These are phyloP conservation scores for Coniosporium tulheliwenetii DNA, from an alignment of 2,329 filamentous ascomycete species.

Conservation along the genomic window DNA sequence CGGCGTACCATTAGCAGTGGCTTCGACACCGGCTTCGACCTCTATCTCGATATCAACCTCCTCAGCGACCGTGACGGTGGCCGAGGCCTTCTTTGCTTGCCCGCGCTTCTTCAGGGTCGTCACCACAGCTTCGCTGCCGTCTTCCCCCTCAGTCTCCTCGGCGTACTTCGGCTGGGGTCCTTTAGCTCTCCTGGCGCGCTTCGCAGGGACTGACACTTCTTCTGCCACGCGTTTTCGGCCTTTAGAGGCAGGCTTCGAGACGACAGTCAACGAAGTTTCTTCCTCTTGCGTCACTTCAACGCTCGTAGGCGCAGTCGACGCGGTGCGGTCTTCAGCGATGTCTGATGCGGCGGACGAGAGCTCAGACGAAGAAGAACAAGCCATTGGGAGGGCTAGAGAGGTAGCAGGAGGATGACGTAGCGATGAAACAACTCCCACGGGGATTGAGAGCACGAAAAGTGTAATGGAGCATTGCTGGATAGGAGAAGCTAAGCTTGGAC, in stretches of 20 bases:
- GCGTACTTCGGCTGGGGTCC: constrained; percentile 1
- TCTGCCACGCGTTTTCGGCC: constrained; percentile 1
- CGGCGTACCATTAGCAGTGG: constrained; percentile 2
- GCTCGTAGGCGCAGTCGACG: neutral
- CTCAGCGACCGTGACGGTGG: neutral
- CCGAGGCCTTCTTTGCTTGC: neutral
- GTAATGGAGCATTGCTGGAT: no score
- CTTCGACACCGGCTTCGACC: constrained; percentile 4
- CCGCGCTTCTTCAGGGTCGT: neutral
- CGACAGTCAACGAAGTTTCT: neutral
- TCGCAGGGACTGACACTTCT: neutral
- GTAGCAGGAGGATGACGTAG: no score
- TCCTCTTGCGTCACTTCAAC: neutral
- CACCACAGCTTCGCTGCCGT: neutral
- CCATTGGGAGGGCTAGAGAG: no score
- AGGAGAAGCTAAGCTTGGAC: no score
- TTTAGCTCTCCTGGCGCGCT: constrained; percentile 2
- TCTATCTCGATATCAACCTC: constrained; percentile 5
- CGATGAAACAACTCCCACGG: no score
- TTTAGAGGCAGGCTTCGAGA: neutral
- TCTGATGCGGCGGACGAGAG: neutral
- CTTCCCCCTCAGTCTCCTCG: neutral
- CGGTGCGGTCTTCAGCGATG: neutral
- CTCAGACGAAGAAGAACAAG: neutral
- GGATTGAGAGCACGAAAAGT: no score